Evolutionary conservation across 148 eudicot genomes (phyloP), one percentile per base, ranked within the genome.

Genomic region (Tetragonia tetragonoides): DNA sequence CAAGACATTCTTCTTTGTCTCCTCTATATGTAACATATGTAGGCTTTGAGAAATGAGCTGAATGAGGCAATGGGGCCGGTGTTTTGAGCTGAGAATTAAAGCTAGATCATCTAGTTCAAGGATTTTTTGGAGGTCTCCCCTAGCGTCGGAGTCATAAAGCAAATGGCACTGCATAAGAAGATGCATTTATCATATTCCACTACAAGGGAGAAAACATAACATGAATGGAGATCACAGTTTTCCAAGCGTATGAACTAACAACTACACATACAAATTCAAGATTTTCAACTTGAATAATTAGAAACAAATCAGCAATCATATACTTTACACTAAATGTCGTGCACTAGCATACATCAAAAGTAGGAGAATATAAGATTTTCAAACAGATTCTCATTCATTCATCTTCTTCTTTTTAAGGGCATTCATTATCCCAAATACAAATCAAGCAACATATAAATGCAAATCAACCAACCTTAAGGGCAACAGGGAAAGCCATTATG

Each of bases 1-100:
- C 97, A 95, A 74, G 57, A 83, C 6, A 62, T 78, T 82, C 77
- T 85, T 90, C 86, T 86, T 93, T 49, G 91, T 79, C 79, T 88
- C 89, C 75, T 89, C 94, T 84, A 95, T 3, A 70, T 87, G 83
- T 73, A 93, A 82, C 76, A 85, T 57, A 78, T 82, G 89, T 53
- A 95, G 83, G 83, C 92, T 87, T 77, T 93, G 94, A 73, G 97
- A 91, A 73, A 95, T 93, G 89, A 93, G 91, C 79, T 87, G 93
- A 71, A 95, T 86, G 75, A 95, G 86, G 87, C 99, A 95, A 65
- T 90, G 96, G 15, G 99, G 99, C 53, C 90, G 87, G 75, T 95
- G 94, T 66, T 87, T 88, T 46, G 99, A 91, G 68, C 83, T 77
- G 77, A 95, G 89, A 78, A 95, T 90, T 47, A 93, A 81, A 51